These are phyloP conservation scores for Oryza punctata DNA, from an alignment of 176 grass and related monocot genomes.

Conservation along the genomic window DNA sequence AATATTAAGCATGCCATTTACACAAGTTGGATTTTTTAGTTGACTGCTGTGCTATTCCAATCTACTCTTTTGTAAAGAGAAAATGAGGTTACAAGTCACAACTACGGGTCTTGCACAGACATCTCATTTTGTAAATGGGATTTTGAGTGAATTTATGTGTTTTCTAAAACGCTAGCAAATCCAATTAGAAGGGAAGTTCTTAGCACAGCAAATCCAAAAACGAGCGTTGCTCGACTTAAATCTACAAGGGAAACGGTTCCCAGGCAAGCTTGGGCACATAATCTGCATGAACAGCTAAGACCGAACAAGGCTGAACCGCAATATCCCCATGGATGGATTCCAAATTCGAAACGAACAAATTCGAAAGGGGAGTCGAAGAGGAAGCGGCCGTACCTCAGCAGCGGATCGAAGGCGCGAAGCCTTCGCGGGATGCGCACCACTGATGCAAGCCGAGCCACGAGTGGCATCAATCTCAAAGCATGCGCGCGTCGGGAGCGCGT, in stretches of 20 bases:
- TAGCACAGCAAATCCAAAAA: background rate
- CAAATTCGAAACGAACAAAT: background rate
- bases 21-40: background rate
- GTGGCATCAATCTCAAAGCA: no score
- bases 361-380: background rate
- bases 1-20: conserved; percentile 7
- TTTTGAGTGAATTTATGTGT: background rate
- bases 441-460: background rate
- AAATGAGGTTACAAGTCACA: background rate
- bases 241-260: no score
- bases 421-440: no score
- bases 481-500: no score
- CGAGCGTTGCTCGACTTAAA: background rate
- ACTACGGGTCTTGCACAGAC: background rate
- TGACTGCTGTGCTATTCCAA: background rate
- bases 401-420: background rate
- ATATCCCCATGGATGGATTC: background rate
- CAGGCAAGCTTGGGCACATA: no score
- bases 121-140: background rate
- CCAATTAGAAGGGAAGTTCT: background rate
- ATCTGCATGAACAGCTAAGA: no score
- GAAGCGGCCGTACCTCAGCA: background rate
- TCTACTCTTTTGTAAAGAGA: background rate
- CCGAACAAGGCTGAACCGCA: background rate
- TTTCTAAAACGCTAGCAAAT: background rate